Base-by-base conservation (phyloP, 305 asterid species). In the Fraxinus albicans region DNA sequence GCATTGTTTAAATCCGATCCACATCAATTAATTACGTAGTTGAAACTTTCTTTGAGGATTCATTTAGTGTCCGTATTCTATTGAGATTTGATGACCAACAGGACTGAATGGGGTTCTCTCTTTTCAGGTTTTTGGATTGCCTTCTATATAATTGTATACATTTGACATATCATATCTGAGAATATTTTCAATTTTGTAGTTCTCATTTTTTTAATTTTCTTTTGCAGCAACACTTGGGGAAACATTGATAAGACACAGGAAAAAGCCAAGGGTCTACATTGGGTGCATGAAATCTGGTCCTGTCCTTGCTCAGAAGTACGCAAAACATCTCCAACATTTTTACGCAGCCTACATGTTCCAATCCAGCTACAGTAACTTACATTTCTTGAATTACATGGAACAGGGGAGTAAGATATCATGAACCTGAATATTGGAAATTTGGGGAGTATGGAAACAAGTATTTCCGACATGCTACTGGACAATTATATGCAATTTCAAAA, bases 271-370 rank as follows among this genome's bases (percentile, higher is more conserved):
- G 82, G 91, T 92, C 40, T 95, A 95, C 83, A 86, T 92, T 73
- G 97, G 99, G 58, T 95, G 99, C 76, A 95, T 95, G 99, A 95
- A 95, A 87, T 95, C 99, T 1, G 98, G 99, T 40, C 99, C 98
- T 1, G 99, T 95, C 81, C 91, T 95, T n/a, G 90, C 99, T 84
- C 97, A 91, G 81, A 94, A 93, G 99, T 95, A 87, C 10, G 80
- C 27, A 27, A 36, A 38, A 19, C 79, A 33, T 55, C 80, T 12
- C 21, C 33, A 34, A 10, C 17, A 76, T 63, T 55, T 17, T 1
- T 8, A 70, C 3, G 13, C 27, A 31, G 25, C 67, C 13, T 13
- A 53, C 38, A 44, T 67, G 53, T 40, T 81, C 58, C 36, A 72
- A 79, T 23, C 3, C 63, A 50, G 33, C 19, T 44, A 76, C 63